Base-by-base conservation (phyloP, 148 eudicot species). In the Camellia lanceoleosa region DNA sequence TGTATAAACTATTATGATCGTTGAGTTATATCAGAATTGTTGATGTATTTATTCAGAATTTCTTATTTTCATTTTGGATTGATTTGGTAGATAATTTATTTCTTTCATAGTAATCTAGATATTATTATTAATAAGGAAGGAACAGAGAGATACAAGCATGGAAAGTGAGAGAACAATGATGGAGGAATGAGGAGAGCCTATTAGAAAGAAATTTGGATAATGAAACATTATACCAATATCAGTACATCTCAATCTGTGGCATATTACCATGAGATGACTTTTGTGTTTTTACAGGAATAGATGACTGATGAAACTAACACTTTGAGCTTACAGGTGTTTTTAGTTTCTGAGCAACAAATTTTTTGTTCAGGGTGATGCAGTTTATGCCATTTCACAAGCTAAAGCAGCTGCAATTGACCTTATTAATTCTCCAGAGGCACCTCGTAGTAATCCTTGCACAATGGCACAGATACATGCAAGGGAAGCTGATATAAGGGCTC, bases 401-500 rank as follows among this genome's bases (percentile, higher is more conserved):
- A n/a, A 76, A 61, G 43, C 43, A 44, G 66, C 30, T 38, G 3
- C 49, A 41, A 60, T 23, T 8, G 64, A 73, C 16, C 38, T 38
- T 38, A 7, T 60, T 61, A 60, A 61, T 44, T 8, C 38, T 59
- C 78, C 67, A 5, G 38, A 75, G 60, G 51, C 78, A 18, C 42
- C 15, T 41, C 42, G 44, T 75, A 11, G 52, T 75, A 30, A 75
- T 59, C 78, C 67, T 75, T 43, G 6, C 14, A 18, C 20, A 12
- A 61, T 23, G 71, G 71, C 44, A 38, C 59, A 51, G 38, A 19
- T 43, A 16, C n/a, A 62, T 43, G 68, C 19, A 44, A 77, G 49
- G 79, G 79, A 77, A 77, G 71, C 71, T 30, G 61, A 77, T 51
- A 9, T 65, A 20, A 12, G 47, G 46, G 47, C 71, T 77, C 71